Base-by-base conservation (phyloP, 495 filamentous ascomycete species). In the Neurospora sublineolata region DNA sequence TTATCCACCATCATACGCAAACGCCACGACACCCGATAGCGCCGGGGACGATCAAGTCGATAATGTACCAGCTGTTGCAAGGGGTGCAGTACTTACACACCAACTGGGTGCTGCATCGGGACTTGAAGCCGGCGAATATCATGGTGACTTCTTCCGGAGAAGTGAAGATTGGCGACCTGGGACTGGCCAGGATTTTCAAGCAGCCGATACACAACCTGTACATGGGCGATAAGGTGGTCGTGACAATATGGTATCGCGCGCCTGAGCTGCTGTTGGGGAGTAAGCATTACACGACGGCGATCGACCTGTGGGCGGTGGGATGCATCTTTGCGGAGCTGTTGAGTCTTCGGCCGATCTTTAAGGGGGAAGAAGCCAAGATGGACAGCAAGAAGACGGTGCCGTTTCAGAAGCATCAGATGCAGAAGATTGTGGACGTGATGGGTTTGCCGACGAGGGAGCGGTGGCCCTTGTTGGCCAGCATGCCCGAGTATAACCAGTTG, bases 211-310 rank as follows among this genome's bases (percentile, higher is more conserved):
- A 96, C 75, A 92, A 90, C 0, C 88, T 99, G 5, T 99, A 92
- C 84, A 91, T 86, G 42, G 95, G 96, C 69, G 95, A 99, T 78
- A 99, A 99, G 79, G 95, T 99, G 2, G 95, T 99, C 52, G 95
- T 99, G 14, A 99, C 95, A 0, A 99, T 99, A 72, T 99, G 95
- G 95, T 99, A 99, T 75, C 93, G 95, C 30, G 96, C 95, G 0
- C 95, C 95, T 0, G 95, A 99, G 80, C 84, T 99, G 10, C 88
- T 99, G 0, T 88, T 99, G 23, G 95, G 95, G 12, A 92, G 89
- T 70, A 86, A 91, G 30, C 95, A 99, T 78, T 99, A 99, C 78
- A 99, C 95, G 1, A 93, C 95, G 0, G 96, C 95, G 20, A 91
- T 99, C 71, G 95, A 99, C 78, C 87, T 97, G 79, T 99, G 95